Evolutionary conservation across 495 filamentous ascomycete genomes (phyloP).

Genomic region (Mytilinidion resinicola): DNA sequence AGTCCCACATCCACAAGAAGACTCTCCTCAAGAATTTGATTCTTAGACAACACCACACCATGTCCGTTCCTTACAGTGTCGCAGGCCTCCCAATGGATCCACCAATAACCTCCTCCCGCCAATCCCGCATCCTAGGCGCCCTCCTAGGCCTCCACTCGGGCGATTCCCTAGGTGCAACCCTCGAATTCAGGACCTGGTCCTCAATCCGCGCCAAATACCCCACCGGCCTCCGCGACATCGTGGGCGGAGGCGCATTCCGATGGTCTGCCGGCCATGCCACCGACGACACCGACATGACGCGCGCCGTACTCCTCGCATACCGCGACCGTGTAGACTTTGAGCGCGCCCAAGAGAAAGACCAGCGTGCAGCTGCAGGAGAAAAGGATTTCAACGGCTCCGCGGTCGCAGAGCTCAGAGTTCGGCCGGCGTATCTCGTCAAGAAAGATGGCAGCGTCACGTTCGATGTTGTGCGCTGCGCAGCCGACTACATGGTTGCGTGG

Average conservation of each 20-base stretch:
- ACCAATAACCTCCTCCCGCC: background rate
- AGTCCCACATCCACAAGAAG: too few species aligned
- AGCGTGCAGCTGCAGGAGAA: too few species aligned
- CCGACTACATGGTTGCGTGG: slow-evolving; percentile 17
- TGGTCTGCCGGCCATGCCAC: slow-evolving; percentile 23
- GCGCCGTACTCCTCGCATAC: slow-evolving; percentile 24
- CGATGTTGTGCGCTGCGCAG: slow-evolving; percentile 12
- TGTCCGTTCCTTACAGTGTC: too few species aligned
- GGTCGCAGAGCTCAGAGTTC: background rate
- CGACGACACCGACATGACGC: slow-evolving; percentile 23
- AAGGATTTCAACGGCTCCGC: background rate
- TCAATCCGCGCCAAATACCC: slow-evolving; percentile 7
- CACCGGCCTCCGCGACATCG: slow-evolving; percentile 14
- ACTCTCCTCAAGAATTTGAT: too few species aligned
- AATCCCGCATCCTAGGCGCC: background rate
- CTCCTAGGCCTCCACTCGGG: background rate
- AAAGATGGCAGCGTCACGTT: background rate
- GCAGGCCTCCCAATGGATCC: background rate
- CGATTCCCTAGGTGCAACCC: slow-evolving; percentile 6
- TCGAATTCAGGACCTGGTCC: slow-evolving; percentile 16
- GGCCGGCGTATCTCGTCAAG: background rate
- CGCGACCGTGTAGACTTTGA: background rate
- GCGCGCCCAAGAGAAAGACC: too few species aligned
- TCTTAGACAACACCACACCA: too few species aligned
- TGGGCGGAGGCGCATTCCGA: slow-evolving; percentile 17